Base-by-base conservation (phyloP, 805 yeast species). In the Metschnikowia reukaufii region DNA sequence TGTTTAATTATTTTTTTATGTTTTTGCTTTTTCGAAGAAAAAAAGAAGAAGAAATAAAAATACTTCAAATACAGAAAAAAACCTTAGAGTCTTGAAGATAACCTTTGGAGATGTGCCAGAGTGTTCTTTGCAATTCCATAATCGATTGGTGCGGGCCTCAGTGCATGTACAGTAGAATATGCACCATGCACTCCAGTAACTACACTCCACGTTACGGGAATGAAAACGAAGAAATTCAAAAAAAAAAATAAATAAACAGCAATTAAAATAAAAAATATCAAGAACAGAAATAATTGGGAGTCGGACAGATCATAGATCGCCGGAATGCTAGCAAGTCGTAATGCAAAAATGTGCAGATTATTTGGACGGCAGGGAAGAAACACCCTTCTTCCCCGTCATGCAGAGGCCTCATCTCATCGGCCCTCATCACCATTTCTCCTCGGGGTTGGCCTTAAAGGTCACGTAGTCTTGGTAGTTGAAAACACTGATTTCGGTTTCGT, bases 401-500 rank as follows among this genome's bases (percentile, higher is more conserved):
- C 30, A 7, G 15, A n/a, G 27, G 31, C 10, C 16, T 15, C 23
- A 27, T 21, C n/a, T n/a, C n/a, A n/a, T 9, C 41, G 15, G 8
- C 4, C 29, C 30, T 13, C 2, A 25, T 20, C 64, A 85, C 98
- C 99, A 92, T 63, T 87, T 86, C 61, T 90, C 97, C 58, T 82
- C 90, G 0, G 99, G 99, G 56, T 91, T 85, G 35, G 74, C 73
- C 67, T 87, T 87, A 68, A 73, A 94, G 36, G 68, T 78, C 23
- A 70, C 71, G 65, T 91, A 94, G 35, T 78, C 90, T 6, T 67
- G 76, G 58, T 69, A 63, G 48, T 88, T 88, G 70, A 83, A 94
- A n/a, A 87, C 61, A 25, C 96, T 87, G 36, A 94, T 67, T 63
- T 94, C 99, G 2, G 97, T 89, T 69, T 94, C 99, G 66, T 94